phyloP scores from a whole-genome alignment of 345 rosid genomes.

The Cochlearia excelsa region DNA sequence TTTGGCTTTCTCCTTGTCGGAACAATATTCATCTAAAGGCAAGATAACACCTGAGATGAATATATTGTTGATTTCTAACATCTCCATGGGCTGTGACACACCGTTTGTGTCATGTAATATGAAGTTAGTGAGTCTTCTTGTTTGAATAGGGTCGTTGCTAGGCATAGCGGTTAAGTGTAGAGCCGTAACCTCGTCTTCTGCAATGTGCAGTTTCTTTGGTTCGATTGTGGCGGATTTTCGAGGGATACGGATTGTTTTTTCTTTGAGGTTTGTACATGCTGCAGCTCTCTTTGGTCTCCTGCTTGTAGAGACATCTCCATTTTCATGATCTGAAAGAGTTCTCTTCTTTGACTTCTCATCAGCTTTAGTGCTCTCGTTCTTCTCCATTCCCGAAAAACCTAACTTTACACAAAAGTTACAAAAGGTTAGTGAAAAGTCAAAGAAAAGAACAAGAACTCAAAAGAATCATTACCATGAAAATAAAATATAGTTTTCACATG shows the following conservation, averaged over 20 bases:
- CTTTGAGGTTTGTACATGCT: slow-evolving; percentile 65
- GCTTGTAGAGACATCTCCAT: slow-evolving; percentile 11
- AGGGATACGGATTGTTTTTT: slow-evolving; percentile 44
- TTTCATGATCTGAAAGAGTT: slow-evolving; percentile 20
- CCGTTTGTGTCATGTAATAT: slow-evolving; percentile 46
- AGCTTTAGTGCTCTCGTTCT: slow-evolving; percentile 18
- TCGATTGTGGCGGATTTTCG: slow-evolving; percentile 48
- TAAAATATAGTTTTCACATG: too few relatives aligned
- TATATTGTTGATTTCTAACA: slow-evolving; percentile 53
- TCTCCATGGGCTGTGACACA: slow-evolving; percentile 44
- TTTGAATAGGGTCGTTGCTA: slow-evolving; percentile 39
- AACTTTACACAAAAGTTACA: too few relatives aligned
- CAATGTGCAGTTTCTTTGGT: slow-evolving; percentile 40
- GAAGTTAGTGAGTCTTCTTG: slow-evolving; percentile 58
- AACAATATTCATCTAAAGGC: slow-evolving; percentile 39
- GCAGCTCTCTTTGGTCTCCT: slow-evolving; percentile 77
- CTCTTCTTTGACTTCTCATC: slow-evolving; percentile 36
- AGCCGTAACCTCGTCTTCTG: slow-evolving; percentile 53
- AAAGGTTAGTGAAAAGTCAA: too few relatives aligned
- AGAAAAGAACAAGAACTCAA: too few relatives aligned
- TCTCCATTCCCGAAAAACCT: slow-evolving; percentile 17
- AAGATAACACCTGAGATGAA: slow-evolving; percentile 54
- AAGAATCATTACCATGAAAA: too few relatives aligned
- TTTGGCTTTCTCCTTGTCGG: slow-evolving; percentile 43
- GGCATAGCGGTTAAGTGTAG: slow-evolving; percentile 29